Evolutionary conservation across 2,329 filamentous ascomycete genomes (phyloP).

Genomic region (Echinosphaeria canescens): DNA sequence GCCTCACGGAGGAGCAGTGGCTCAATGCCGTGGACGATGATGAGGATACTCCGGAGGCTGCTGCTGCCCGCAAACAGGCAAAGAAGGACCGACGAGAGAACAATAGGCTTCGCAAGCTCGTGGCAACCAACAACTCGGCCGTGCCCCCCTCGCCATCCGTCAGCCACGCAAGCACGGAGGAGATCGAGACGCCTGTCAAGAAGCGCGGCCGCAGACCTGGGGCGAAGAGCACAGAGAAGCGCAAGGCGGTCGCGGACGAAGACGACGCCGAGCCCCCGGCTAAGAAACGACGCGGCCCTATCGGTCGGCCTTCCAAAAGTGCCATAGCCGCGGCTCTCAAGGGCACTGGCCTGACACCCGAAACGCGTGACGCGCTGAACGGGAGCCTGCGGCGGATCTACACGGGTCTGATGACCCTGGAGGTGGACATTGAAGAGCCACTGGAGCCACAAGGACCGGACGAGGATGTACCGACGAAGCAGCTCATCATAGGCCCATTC

Average conservation of each 20-base stretch:
- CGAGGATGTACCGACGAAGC: constrained; percentile 36
- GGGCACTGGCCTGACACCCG: constrained; percentile 38
- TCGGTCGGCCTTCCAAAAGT: constrained; percentile 42
- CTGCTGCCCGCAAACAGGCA: constrained; percentile 74
- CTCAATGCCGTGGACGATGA: constrained; percentile 94
- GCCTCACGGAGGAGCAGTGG: constrained; percentile 97
- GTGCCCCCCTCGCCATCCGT: constrained; percentile 52
- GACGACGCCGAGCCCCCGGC: constrained; percentile 58
- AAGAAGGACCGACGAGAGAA: constrained; percentile 58
- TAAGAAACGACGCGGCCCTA: constrained; percentile 57
- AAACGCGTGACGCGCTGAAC: constrained; percentile 60
- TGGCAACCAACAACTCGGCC: constrained; percentile 9
- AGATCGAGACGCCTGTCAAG: constrained; percentile 52
- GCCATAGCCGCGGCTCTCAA: constrained; percentile 13
- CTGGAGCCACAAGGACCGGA: constrained; percentile 26
- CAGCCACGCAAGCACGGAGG: constrained; percentile 72
- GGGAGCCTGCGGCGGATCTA: constrained; percentile 57
- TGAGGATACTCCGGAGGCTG: constrained; percentile 83
- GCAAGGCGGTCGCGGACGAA: constrained; percentile 65
- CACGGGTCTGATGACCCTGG: constrained; percentile 62
- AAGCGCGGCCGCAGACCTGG: constrained; percentile 70
- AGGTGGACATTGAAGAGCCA: constrained; percentile 49
- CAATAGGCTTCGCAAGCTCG: constrained; percentile 47
- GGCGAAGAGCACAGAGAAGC: constrained; percentile 51
- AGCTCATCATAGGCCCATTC: constrained; percentile 84